Evolutionary conservation across 495 filamentous ascomycete genomes (phyloP).

Genomic region (Neurospora sp.): DNA sequence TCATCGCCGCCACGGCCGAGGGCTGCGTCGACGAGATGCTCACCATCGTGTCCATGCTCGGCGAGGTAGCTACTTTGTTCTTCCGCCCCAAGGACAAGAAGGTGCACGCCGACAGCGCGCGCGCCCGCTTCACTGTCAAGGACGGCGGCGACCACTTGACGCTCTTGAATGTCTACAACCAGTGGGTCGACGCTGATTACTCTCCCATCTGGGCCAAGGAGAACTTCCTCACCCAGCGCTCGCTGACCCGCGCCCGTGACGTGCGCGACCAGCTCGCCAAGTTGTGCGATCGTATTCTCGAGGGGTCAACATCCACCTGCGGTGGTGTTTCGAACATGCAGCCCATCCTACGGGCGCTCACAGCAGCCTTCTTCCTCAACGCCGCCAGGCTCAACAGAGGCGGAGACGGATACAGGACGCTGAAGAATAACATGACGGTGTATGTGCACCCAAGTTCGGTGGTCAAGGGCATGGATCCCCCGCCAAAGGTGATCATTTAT

Average conservation of each 20-base stretch:
- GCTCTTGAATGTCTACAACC: slow-evolving; percentile 91
- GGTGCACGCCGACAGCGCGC: slow-evolving; percentile 85
- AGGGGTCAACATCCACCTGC: slow-evolving; percentile 61
- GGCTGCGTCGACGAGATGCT: slow-evolving; percentile 92
- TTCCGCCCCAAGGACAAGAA: slow-evolving; percentile 98
- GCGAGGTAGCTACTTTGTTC: slow-evolving; percentile 81
- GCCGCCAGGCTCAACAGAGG: slow-evolving; percentile 76
- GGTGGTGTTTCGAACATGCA: slow-evolving; percentile 63
- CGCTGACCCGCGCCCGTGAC: slow-evolving; percentile 76
- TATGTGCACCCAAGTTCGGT: slow-evolving; percentile 82
- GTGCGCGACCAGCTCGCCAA: slow-evolving; percentile 92
- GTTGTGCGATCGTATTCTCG: slow-evolving; percentile 78
- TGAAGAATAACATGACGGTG: slow-evolving; percentile 85
- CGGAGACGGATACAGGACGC: slow-evolving; percentile 86
- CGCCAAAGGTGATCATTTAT: slow-evolving; percentile 74
- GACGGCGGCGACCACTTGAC: slow-evolving; percentile 90
- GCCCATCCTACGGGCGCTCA: slow-evolving; percentile 79
- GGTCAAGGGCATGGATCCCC: slow-evolving; percentile 69
- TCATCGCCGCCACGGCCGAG: slow-evolving; percentile 80
- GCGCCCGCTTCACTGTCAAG: slow-evolving; percentile 83
- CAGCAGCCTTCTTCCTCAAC: slow-evolving; percentile 90
- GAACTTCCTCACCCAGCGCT: slow-evolving; percentile 88
- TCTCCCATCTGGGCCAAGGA: slow-evolving; percentile 80
- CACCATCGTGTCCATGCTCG: slow-evolving; percentile 89
- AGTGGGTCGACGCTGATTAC: slow-evolving; percentile 93